Evolutionary conservation across 2,329 filamentous ascomycete species (phyloP).

Genomic region (Monilinia polystroma): DNA sequence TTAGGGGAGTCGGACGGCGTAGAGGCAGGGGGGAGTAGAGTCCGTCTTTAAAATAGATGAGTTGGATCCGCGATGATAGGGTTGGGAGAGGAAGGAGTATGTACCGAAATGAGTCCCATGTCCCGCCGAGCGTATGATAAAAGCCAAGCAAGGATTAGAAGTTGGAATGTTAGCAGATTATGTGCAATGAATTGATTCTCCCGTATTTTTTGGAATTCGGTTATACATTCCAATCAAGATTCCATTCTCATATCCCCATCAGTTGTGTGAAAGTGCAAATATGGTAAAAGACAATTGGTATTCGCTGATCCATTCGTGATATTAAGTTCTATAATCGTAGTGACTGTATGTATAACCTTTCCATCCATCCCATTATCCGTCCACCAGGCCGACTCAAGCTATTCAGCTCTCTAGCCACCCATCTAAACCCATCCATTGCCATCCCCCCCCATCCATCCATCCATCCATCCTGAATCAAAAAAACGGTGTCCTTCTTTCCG

Average conservation of each 20-base stretch:
- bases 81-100: neutral
- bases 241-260: neutral
- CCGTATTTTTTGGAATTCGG: neutral
- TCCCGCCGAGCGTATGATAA: neutral
- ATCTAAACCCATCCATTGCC: conserved; percentile 10
- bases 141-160: neutral
- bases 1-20: neutral
- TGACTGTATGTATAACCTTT: conserved; percentile 14
- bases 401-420: neutral
- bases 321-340: conserved; percentile 13
- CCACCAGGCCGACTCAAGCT: neutral
- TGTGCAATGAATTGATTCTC: neutral
- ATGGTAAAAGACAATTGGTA: neutral
- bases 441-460: neutral
- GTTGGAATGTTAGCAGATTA: neutral
- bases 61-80: neutral
- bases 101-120: neutral
- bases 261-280: neutral
- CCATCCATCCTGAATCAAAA: neutral
- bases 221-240: neutral
- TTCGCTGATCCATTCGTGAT: conserved; percentile 1
- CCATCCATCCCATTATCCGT: conserved; percentile 2
- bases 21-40: neutral
- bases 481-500: conserved; percentile 11
- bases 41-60: neutral